Base-by-base conservation (phyloP, 1,284 basidiomycete genomes). In the Puccinia novopanici region DNA sequence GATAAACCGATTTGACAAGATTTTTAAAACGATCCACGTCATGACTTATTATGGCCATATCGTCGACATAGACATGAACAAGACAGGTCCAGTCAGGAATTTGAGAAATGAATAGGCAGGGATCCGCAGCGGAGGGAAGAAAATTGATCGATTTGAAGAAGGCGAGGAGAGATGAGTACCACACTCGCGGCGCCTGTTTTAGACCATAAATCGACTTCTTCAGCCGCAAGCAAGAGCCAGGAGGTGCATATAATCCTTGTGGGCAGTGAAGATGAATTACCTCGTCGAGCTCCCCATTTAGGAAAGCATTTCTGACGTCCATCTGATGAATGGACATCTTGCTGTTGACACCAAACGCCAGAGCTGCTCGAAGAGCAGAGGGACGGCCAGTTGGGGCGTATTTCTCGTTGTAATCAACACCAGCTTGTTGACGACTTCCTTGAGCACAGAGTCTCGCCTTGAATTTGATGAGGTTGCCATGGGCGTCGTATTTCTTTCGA, bases 371-470 rank as follows among this genome's bases (percentile, higher is more conserved):
- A 2, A 70, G 27, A 22, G 22, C 24, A 30, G 13, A 6, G 15
- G 45, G 15, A 8, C 15, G 45, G 15, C 45, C 45, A 45, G 6
- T 45, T 45, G 45, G 45, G 45, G 45, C 6, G 15, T 45, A 45
- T 45, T 6, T 45, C 45, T 45, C 15, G 45, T 45, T 45, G 45
- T 8, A 45, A 15, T 45, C 45, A 6, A 45, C 45, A 8, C 45
- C 45, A 6, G 6, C 45, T 15, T 45, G 45, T 45, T 45, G 45
- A 45, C 8, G 8, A 45, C 45, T 45, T 45, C 88, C 88, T 61
- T 86, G 84, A 0, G 87, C 88, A 0, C 88, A 86, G 0, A 88
- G 84, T 0, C 84, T 75, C 0, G 87, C 88, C 71, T 89, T 89
- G 80, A 84, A 84, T 19, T 82, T 81, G 15, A 82, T 50, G 1